Evolutionary conservation across 2,329 filamentous ascomycete species (phyloP), one percentile per base, ranked within the genome.

Genomic region (Podosphaera aphanis): DNA sequence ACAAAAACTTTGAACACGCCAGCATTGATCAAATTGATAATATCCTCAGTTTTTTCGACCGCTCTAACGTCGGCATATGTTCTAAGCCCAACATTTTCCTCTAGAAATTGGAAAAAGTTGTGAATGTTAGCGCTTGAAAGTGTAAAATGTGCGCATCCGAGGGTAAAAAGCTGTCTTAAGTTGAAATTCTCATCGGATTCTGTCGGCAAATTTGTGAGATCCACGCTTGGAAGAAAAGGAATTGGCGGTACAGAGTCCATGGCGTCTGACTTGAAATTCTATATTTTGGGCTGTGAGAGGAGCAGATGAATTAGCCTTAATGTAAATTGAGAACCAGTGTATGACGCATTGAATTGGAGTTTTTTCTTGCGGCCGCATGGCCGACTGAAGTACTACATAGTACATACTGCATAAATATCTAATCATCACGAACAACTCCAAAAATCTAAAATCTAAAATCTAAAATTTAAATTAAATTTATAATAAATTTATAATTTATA

Each of bases 1-100:
- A 93, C 81, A 60, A 95, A 90, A 50, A 90, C 79, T 59, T 79
- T 90, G 45, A 77, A 73, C 5, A 85, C 84, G 49, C 90, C 90
- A 51, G 77, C 73, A 60, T 98, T 83, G 47, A 98, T 74, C 31
- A 95, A 69, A 41, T 80, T 72, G 46, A 88, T 64, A 31, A 95
- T 67, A 51, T 92, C 80, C 52, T 85, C 79, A 46, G 67, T 66
- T 10, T 76, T 75, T 27, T 71, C 61, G 35, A 95, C 68, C 19
- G 64, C 64, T 3, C 81, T 79, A 44, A 77, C 84, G 55, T 93
- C 83, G 52, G 93, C 72, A 60, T 81, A 85, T 51, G 82, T 72
- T 52, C 70, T 66, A 51, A 71, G 69, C 29, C 69, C 66, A 47
- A 66, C 61, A 54, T 70, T 65, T 48, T 64, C 64, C 25, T 61